These are phyloP conservation scores for Ceratobasidium sp. DNA, from an alignment of 1,284 basidiomycete genomes.

Conservation along the genomic window DNA sequence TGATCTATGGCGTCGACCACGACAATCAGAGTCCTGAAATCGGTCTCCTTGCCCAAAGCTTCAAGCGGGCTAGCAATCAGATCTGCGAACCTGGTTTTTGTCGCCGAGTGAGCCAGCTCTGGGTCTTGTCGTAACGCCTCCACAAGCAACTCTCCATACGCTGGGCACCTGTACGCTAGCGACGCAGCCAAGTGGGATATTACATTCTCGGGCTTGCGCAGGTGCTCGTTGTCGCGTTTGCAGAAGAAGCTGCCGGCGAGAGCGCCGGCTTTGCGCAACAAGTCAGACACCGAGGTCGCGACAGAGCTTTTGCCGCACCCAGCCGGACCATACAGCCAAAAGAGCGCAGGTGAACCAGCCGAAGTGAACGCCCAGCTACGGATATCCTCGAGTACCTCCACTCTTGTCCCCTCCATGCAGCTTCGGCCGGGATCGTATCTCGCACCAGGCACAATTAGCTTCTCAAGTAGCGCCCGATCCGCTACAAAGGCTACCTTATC, in stretches of 20 bases:
- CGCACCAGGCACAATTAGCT: not conserved
- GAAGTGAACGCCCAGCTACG: not conserved
- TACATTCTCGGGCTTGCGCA: slow-evolving; percentile 2
- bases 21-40: not conserved
- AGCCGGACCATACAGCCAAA: slow-evolving; percentile 7
- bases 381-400: not conserved
- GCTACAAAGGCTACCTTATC: not conserved
- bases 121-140: not conserved
- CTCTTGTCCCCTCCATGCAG: too few relatives aligned
- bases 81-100: too few relatives aligned
- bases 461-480: not conserved
- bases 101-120: not conserved
- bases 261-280: too few relatives aligned
- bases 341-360: not conserved
- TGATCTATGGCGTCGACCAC: slow-evolving; percentile 44
- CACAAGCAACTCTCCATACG: not conserved
- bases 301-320: too few relatives aligned
- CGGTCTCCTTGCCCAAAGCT: not conserved
- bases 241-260: too few relatives aligned
- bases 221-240: slow-evolving; percentile 15
- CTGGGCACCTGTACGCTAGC: not conserved
- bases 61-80: not conserved
- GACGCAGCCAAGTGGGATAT: not conserved
- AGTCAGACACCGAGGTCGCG: too few relatives aligned
- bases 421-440: not conserved